phyloP scores from a whole-genome alignment of 2,329 filamentous ascomycete species.

The Fusarium bactridioides region DNA sequence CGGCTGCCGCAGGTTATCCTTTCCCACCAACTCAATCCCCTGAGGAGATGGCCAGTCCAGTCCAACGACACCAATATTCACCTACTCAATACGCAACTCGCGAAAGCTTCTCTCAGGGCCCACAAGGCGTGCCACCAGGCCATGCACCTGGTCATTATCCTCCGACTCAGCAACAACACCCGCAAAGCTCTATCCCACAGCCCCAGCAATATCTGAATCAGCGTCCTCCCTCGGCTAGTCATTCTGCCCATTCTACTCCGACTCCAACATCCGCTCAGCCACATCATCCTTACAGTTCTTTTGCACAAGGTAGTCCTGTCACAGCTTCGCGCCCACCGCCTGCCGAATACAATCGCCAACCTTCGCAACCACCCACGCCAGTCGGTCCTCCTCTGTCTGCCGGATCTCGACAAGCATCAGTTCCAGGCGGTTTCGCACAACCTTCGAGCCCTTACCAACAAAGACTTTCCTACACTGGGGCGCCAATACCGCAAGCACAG shows the following conservation, averaged over 20 bases:
- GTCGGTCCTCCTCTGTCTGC: conserved; percentile 58
- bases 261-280: conserved; percentile 70
- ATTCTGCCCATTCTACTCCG: conserved; percentile 65
- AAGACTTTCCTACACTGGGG: conserved; percentile 47
- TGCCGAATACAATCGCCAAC: conserved; percentile 55
- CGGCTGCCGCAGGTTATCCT: conserved; percentile 57
- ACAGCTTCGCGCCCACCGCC: conserved; percentile 54
- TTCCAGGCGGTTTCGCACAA: conserved; percentile 52
- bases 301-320: conserved; percentile 62
- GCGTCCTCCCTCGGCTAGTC: conserved; percentile 65
- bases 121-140: conserved; percentile 26
- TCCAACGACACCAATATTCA: conserved; percentile 61
- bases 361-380: conserved; percentile 64
- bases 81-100: conserved; percentile 53
- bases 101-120: conserved; percentile 56
- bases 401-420: conserved; percentile 54
- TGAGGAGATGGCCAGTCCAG: conserved; percentile 57
- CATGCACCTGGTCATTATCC: conserved; percentile 39
- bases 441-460: conserved; percentile 70
- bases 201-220: conserved; percentile 55
- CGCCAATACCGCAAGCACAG: conserved; percentile 42
- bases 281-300: conserved; percentile 62
- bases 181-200: conserved; percentile 51
- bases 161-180: conserved; percentile 43
- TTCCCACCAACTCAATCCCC: conserved; percentile 56